A percentile compares a stretch with the other conserved stretches of the same genome.
Conservation (phyloP, 2,329 filamentous ascomycete genomes). For the Colletotrichum nymphaeae region DNA sequence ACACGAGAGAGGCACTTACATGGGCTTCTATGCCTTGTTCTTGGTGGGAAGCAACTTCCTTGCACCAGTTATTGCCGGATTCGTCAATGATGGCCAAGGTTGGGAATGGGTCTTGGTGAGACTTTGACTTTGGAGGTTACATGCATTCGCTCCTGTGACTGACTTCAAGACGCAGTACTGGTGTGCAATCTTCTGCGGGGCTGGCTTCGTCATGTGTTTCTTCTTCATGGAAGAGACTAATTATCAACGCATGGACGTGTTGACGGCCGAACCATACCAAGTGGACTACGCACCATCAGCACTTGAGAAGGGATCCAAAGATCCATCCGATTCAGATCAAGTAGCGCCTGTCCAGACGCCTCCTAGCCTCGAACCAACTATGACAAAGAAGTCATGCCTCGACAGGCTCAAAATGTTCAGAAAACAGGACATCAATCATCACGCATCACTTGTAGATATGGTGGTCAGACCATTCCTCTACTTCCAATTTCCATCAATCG, state of each 20-base stretch:
- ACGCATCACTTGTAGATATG: not conserved
- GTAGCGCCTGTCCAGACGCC: not conserved
- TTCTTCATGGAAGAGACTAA: constrained; percentile 71
- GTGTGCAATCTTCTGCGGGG: constrained; percentile 51
- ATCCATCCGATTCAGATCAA: not conserved
- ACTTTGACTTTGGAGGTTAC: not conserved
- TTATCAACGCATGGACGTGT: constrained; percentile 52
- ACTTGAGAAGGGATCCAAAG: not conserved
- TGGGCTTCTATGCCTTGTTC: constrained; percentile 54
- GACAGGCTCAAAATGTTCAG: not conserved
- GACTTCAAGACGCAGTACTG: constrained; percentile 43
- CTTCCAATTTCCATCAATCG: not conserved
- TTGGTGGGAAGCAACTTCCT: constrained; percentile 55
- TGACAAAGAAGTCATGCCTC: not conserved
- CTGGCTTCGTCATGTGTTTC: constrained; percentile 54
- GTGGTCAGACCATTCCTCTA: not conserved
- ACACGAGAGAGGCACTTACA: constrained; percentile 56
- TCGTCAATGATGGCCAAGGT: constrained; percentile 54
- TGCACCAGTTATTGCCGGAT: constrained; percentile 56
- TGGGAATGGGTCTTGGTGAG: constrained; percentile 53
- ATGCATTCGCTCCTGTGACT: not conserved
- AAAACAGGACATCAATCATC: not conserved
- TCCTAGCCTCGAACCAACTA: not conserved
- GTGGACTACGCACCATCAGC: not conserved
- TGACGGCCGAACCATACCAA: not conserved